A percentile compares a stretch with the other conserved stretches of the same genome.
phyloP scores from a whole-genome alignment of 2,329 filamentous ascomycete species.

The Penicillium janthinellum region DNA sequence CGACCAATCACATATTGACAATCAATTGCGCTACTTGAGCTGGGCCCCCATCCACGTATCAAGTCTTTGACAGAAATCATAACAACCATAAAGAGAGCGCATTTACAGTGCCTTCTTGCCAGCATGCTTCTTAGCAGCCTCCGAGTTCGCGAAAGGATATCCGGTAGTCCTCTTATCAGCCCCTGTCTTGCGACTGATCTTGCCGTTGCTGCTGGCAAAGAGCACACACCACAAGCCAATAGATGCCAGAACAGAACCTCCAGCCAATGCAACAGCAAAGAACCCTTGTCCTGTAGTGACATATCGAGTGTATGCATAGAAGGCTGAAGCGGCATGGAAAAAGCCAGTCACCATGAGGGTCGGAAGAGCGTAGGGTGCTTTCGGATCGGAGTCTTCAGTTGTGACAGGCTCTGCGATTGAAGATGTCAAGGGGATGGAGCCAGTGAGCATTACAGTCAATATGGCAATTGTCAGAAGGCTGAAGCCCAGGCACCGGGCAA shows the following conservation, averaged over 20 bases:
- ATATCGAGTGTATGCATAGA: conserved; percentile 71
- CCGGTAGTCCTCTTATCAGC: conserved; percentile 67
- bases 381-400: conserved; percentile 48
- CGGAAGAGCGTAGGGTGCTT: conserved; percentile 66
- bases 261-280: conserved; percentile 63
- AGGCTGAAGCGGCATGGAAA: conserved; percentile 65
- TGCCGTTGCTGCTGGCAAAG: conserved; percentile 59
- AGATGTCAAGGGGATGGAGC: conserved; percentile 67
- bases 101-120: conserved; percentile 32
- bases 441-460: conserved; percentile 68
- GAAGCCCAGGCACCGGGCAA: conserved; percentile 70
- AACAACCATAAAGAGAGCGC: neutral
- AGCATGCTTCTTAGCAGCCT: conserved; percentile 56
- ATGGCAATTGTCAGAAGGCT: conserved; percentile 66
- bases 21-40: neutral
- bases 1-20: neutral
- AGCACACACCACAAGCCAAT: conserved; percentile 67
- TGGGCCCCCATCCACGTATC: neutral
- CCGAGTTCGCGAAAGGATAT: conserved; percentile 65
- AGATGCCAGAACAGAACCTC: conserved; percentile 59
- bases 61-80: neutral
- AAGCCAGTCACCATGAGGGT: conserved; percentile 66
- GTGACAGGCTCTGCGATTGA: conserved; percentile 44
- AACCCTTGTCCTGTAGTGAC: conserved; percentile 57
- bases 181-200: conserved; percentile 64